Percentiles rank a stretch among this genome's conserved stretches.
Conservation (phyloP, 116 monocot genomes). For the Phalaenopsis hybrid region DNA sequence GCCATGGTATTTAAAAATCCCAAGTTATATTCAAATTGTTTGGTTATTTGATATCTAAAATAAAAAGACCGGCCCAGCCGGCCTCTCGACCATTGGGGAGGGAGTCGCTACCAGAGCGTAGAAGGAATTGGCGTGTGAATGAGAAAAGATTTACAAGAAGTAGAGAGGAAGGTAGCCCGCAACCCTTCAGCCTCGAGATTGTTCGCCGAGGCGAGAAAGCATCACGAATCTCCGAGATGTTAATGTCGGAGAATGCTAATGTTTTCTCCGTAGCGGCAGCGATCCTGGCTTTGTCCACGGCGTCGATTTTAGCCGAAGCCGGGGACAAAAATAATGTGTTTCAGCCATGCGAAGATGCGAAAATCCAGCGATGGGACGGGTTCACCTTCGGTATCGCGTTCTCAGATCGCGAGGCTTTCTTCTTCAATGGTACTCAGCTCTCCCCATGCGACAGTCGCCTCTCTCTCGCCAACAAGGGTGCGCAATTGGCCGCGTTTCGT, state of each 20-base stretch:
- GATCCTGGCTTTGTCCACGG: neutral
- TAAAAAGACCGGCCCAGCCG: too few species aligned
- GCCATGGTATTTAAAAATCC: too few species aligned
- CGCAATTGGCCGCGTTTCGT: slow-evolving; percentile 61
- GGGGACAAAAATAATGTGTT: slow-evolving; percentile 56
- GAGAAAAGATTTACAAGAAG: too few species aligned
- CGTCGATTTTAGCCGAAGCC: slow-evolving; percentile 15
- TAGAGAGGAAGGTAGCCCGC: neutral
- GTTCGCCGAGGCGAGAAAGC: neutral
- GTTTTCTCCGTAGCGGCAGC: neutral
- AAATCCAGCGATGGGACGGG: slow-evolving; percentile 68
- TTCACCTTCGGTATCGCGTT: slow-evolving; percentile 92
- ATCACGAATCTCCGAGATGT: neutral
- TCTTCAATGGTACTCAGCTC: slow-evolving; percentile 46
- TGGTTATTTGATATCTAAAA: too few species aligned
- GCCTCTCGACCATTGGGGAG: too few species aligned
- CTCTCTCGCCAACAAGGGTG: slow-evolving; percentile 30
- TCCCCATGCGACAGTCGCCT: slow-evolving; percentile 92
- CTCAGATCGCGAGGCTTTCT: slow-evolving; percentile 44
- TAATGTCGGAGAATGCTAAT: neutral
- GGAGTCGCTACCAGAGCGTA: too few species aligned
- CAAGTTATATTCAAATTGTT: too few species aligned
- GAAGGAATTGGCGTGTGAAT: too few species aligned
- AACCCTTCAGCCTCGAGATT: neutral
- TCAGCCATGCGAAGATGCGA: slow-evolving; percentile 72